Base-by-base conservation (phyloP, 2,329 filamentous ascomycete species). In the Scolecobasidium constrictum region DNA sequence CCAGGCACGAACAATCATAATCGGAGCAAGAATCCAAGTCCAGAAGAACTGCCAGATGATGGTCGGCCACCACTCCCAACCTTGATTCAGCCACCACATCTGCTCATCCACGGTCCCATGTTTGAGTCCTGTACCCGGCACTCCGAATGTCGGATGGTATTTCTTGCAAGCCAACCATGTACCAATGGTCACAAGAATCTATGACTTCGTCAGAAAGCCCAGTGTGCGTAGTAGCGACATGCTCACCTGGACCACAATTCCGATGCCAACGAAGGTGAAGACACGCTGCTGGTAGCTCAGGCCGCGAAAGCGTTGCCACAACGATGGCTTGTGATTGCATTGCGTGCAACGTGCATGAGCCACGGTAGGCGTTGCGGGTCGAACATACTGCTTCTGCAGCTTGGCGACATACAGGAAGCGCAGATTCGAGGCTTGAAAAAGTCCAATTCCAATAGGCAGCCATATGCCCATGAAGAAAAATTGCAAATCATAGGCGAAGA, bases 381-480 rank as follows among this genome's bases (percentile, higher is more conserved):
- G n/a, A n/a, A 13, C 21, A 18, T 12, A 36, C 20, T n/a, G 11
- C 39, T 42, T 47, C 42, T 52, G 50, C 17, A 48, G 28, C 44
- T 12, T n/a, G 26, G 49, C 50, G 18, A 52, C 48, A 9, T 35
- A 23, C 5, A 51, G 39, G 19, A 52, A 49, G 6, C 5, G 23
- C 11, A 48, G 19, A 28, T 51, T 52, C 6, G 16, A 4, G 15
- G 16, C 13, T 51, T 61, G 58, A 43, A 62, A 62, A 15, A 61
- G 50, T 4, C 58, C 58, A 56, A 62, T 61, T 13, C 59, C 59
- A 5, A 51, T 55, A 5, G 59, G 59, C 5, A 61, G 48, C 26
- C 60, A 59, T 15, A 61, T 47, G 6, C 56, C 59, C 59, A 62
- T 62, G 36, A 61, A 53, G 58, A 57, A 61, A 43, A 57, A 62